A percentile compares a stretch with the other conserved stretches of the same genome.
These are phyloP conservation scores for Phlebiopsis flavidoalba DNA, from an alignment of 768 basidiomycete species.

Conservation along the genomic window DNA sequence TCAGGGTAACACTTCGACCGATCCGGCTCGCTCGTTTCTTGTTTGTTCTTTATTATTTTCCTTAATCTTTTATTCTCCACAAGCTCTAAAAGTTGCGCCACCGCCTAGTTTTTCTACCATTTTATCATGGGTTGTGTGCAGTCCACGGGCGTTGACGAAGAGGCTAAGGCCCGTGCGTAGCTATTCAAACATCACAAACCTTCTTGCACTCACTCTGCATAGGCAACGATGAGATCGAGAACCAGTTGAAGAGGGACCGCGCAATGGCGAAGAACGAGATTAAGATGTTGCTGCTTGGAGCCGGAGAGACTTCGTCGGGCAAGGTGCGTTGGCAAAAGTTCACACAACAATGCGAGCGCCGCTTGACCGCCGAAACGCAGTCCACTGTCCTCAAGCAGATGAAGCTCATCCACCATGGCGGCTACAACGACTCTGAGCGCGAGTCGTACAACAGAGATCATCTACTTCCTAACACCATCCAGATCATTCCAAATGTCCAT, in stretches of 20 bases:
- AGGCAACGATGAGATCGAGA: conserved; percentile 95
- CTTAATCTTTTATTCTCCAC: conserved; percentile 1
- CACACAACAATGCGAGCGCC: background rate
- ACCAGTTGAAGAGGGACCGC: conserved; percentile 82
- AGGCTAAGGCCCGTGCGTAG: conserved; percentile 51
- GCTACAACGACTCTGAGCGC: conserved; percentile 83
- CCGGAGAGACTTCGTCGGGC: conserved; percentile 93
- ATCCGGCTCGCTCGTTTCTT: conserved; percentile 6
- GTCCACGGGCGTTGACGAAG: conserved; percentile 65
- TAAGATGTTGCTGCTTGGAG: conserved; percentile 93
- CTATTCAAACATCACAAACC: background rate
- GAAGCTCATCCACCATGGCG: conserved; percentile 93
- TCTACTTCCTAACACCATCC: conserved; percentile 89
- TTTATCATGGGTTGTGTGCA: conserved; percentile 68
- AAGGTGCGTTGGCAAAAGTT: conserved; percentile 52
- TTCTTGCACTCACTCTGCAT: background rate
- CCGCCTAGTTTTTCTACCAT: conserved; percentile 6
- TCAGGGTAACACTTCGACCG: too few species aligned
- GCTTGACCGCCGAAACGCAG: conserved; percentile 28
- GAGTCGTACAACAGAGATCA: conserved; percentile 95
- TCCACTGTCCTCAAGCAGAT: conserved; percentile 95
- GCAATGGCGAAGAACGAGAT: conserved; percentile 91
- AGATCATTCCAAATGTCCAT: too few species aligned
- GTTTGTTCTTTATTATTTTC: too few species aligned
- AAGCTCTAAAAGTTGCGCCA: background rate